A percentile compares a stretch with the other conserved stretches of the same genome.
Evolutionary conservation across 2,329 filamentous ascomycete genomes (phyloP).

Genomic region (Neocatenulostroma microsporum): DNA sequence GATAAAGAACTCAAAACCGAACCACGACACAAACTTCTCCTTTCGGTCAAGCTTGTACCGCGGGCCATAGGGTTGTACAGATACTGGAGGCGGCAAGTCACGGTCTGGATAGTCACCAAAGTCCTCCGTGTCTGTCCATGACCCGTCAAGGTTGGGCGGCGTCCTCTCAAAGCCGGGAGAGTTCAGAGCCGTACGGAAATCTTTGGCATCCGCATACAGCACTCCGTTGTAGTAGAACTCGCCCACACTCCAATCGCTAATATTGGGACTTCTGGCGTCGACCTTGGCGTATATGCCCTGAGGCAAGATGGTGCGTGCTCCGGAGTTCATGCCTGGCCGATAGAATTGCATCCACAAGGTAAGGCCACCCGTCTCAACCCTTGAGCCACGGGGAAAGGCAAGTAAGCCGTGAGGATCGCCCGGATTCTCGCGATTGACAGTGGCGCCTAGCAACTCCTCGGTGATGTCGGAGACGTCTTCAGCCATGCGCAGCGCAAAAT

Average conservation of each 20-base stretch:
- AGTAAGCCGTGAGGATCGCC: conserved; percentile 31
- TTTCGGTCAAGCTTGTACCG: conserved; percentile 37
- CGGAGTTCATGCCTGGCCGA: conserved; percentile 34
- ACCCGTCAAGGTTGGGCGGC: conserved; percentile 42
- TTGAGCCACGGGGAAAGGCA: conserved; percentile 34
- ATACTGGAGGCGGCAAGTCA: conserved; percentile 43
- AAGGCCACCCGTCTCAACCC: conserved; percentile 37
- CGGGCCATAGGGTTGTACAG: conserved; percentile 33
- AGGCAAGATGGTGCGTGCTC: conserved; percentile 40
- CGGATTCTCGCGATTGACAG: conserved; percentile 31
- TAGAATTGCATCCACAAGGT: conserved; percentile 45
- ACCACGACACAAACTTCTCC: conserved; percentile 45
- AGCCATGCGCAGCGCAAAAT: conserved; percentile 23
- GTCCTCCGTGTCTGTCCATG: conserved; percentile 42
- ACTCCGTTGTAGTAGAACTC: conserved; percentile 50
- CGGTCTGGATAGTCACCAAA: conserved; percentile 37
- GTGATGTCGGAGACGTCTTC: conserved; percentile 37
- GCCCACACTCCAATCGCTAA: conserved; percentile 41
- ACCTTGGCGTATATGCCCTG: conserved; percentile 38
- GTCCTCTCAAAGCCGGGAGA: conserved; percentile 41
- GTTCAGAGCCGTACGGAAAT: conserved; percentile 40
- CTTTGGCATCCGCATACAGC: conserved; percentile 44
- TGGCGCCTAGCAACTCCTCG: conserved; percentile 38
- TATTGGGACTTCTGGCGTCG: conserved; percentile 45
- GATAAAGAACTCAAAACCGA: conserved; percentile 49